These are phyloP conservation scores for Xanthoceras sorbifolium DNA, from an alignment of 345 rosid genomes.

Conservation along the genomic window DNA sequence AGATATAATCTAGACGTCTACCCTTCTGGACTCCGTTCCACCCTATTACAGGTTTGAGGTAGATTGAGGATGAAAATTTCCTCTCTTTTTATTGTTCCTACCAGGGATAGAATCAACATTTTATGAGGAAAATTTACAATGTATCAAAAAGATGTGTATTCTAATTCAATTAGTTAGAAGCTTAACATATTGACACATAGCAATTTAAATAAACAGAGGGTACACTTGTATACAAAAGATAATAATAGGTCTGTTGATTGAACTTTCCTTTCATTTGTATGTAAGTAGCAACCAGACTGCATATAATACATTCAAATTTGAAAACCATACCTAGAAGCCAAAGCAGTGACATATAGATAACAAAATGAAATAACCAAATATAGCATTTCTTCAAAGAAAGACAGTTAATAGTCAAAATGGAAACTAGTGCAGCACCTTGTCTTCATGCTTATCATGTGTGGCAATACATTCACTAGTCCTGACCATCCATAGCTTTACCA, in stretches of 20 bases:
- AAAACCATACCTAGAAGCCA: background rate
- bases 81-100: background rate
- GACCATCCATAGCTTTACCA: conserved; percentile 91
- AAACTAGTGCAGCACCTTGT: conserved; percentile 59
- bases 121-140: background rate
- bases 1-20: background rate
- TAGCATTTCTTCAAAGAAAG: background rate
- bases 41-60: background rate
- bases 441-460: conserved; percentile 92
- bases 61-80: background rate
- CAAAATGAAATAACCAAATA: background rate
- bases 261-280: background rate
- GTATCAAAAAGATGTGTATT: background rate
- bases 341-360: background rate
- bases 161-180: background rate
- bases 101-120: background rate
- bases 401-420: background rate
- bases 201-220: background rate
- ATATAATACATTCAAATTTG: background rate
- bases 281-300: background rate
- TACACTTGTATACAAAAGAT: background rate
- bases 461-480: conserved; percentile 85
- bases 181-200: background rate
- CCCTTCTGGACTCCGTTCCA: background rate
- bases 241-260: background rate